Conservation (phyloP, 1,139 yeast genomes). For the Kodamaea alishanica region DNA sequence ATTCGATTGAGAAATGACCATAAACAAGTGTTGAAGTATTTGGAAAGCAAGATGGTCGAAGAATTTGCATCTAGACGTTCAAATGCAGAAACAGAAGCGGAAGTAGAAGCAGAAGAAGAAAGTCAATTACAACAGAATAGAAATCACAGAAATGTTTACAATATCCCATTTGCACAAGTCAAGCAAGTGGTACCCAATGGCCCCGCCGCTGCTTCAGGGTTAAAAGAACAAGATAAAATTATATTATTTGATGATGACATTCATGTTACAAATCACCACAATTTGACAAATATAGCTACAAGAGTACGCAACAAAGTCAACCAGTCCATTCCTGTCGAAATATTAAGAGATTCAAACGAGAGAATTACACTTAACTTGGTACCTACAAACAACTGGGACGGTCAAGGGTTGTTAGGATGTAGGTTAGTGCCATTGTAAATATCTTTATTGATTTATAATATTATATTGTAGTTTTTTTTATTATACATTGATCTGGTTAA, state of each 20-base stretch:
- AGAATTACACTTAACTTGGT: slow-evolving; percentile 30
- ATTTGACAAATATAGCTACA: slow-evolving; percentile 37
- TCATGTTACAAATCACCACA: slow-evolving; percentile 50
- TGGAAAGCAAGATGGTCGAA: slow-evolving; percentile 45
- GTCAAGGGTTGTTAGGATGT: slow-evolving; percentile 74
- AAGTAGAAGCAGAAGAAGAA: not conserved
- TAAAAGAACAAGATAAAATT: slow-evolving; percentile 46
- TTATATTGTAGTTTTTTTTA: slow-evolving; percentile 1
- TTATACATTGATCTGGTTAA: slow-evolving; percentile 24
- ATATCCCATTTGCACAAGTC: slow-evolving; percentile 58
- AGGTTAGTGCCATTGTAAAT: slow-evolving; percentile 48
- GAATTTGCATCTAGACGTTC: slow-evolving; percentile 30
- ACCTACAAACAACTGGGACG: slow-evolving; percentile 64
- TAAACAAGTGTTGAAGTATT: slow-evolving; percentile 41
- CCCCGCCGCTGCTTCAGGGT: slow-evolving; percentile 46
- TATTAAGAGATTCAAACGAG: slow-evolving; percentile 32
- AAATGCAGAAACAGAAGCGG: slow-evolving; percentile 5
- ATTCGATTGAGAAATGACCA: slow-evolving; percentile 71
- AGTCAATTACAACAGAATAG: not conserved
- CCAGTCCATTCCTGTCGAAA: slow-evolving; percentile 29
- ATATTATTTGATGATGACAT: slow-evolving; percentile 48
- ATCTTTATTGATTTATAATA: not conserved
- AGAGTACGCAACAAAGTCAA: slow-evolving; percentile 26
- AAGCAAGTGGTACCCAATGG: slow-evolving; percentile 44
- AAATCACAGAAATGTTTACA: slow-evolving; percentile 4